Percentiles rank a stretch among this genome's conserved stretches.
These are phyloP conservation scores for Durotheca rogersii DNA, from an alignment of 495 filamentous ascomycete species.

Conservation along the genomic window DNA sequence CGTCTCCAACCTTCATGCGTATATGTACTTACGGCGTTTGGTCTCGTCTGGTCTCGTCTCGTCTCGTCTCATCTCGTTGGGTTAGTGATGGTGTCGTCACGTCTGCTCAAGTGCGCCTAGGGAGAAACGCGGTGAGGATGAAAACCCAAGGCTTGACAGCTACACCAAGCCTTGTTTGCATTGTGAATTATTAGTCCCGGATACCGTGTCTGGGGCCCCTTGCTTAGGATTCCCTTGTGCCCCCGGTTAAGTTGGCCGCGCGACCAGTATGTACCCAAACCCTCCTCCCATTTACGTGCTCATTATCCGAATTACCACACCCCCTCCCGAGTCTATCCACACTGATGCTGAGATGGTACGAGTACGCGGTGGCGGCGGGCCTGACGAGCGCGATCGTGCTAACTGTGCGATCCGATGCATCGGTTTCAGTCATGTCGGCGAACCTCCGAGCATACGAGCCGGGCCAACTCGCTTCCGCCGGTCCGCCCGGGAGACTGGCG, in stretches of 20 bases:
- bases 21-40: too few species aligned
- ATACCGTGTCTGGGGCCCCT: constrained; percentile 7
- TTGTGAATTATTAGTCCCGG: constrained; percentile 27
- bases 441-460: too few species aligned
- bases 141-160: neutral
- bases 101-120: neutral
- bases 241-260: constrained; percentile 17
- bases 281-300: constrained; percentile 7
- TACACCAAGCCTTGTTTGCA: constrained; percentile 8
- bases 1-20: neutral
- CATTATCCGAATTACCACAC: constrained; percentile 18
- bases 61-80: too few species aligned
- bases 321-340: constrained; percentile 10
- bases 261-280: constrained; percentile 20
- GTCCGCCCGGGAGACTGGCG: too few species aligned
- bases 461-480: too few species aligned
- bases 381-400: constrained; percentile 1
- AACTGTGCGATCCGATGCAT: neutral
- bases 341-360: constrained; percentile 21
- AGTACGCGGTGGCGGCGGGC: constrained; percentile 1
- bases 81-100: neutral
- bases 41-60: too few species aligned
- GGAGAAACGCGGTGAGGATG: neutral
- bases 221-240: constrained; percentile 14
- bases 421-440: neutral